phyloP scores from a whole-genome alignment of 2,329 filamentous ascomycete genomes.

The Falciphora oryzae region DNA sequence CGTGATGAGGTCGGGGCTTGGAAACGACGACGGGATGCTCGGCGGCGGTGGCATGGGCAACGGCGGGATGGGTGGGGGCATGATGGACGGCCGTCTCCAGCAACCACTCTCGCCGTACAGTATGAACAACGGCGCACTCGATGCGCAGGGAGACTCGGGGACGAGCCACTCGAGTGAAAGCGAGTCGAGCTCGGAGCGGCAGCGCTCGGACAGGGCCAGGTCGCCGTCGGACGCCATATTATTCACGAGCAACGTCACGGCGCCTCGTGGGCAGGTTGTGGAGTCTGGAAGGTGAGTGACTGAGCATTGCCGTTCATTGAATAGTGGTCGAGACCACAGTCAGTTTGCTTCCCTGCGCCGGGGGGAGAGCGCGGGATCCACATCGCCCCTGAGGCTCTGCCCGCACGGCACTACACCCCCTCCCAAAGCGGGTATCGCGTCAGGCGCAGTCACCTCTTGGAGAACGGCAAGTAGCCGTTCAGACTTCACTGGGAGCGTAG shows the following conservation, averaged over 20 bases:
- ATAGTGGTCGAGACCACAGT: not conserved
- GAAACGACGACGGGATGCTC: slow-evolving; percentile 5
- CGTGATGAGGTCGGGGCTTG: not conserved
- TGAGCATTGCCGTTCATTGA: not conserved
- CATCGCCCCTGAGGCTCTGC: not conserved
- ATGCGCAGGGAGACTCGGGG: not conserved
- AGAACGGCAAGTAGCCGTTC: not conserved
- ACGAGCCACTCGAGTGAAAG: slow-evolving; percentile 11
- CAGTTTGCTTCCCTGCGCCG: not conserved
- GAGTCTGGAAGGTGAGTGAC: slow-evolving; percentile 14
- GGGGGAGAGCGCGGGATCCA: not conserved
- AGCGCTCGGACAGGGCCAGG: slow-evolving; percentile 8
- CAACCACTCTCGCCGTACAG: slow-evolving; percentile 5
- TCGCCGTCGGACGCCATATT: slow-evolving; percentile 17
- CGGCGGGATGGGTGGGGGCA: not conserved
- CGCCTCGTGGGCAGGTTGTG: slow-evolving; percentile 6
- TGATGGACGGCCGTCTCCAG: not conserved
- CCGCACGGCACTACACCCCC: not conserved
- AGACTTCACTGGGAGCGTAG: not conserved
- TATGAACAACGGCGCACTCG: slow-evolving; percentile 2
- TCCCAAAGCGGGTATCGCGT: not conserved
- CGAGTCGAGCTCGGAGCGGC: not conserved
- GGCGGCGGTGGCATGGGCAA: not conserved
- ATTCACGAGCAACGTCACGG: slow-evolving; percentile 1
- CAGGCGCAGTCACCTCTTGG: not conserved